Base-by-base conservation (phyloP, 2,329 filamentous ascomycete genomes). In the Hymenoscyphus infarciens region DNA sequence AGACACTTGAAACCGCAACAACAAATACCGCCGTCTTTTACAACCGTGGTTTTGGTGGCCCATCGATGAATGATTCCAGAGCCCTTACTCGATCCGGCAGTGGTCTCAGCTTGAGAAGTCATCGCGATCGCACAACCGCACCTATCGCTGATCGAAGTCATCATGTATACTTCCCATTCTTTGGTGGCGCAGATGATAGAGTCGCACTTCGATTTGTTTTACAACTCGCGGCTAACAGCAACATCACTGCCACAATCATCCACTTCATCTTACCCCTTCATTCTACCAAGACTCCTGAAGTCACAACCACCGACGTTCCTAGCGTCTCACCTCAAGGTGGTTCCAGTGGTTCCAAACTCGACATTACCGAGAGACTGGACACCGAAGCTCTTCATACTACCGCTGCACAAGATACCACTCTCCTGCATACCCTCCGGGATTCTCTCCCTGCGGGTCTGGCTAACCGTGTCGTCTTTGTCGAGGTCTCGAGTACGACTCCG, bases 101-200 rank as follows among this genome's bases (percentile, higher is more conserved):
- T 63, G 77, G 80, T 5, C 72, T 87, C 56, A 90, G 88, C 39
- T 75, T 90, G 56, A 80, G 82, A 64, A 86, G 84, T 67, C 77
- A 81, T 35, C 77, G 80, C n/a, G 85, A 89, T 60, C 77, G 84
- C 11, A 77, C 82, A 0, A 77, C 83, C 22, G 78, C 82, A 0
- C 85, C 88, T 0, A 81, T 87, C 5, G 79, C 81, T 5, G 85
- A 91, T 70, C 87, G 87, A 64, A 87, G 85, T 39, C 92, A 96
- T 73, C 92, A 94, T 73, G 83, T 98, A 67, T 93, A 96, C 74
- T 81, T 96, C 60, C 89, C 93, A 0, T 98, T 92, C 76, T 87
- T 97, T 63, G 93, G 94, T 19, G 91, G 91, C 8, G 78, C 81
- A 1, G 95, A 99, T 72, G 94, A 97, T 71, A 84, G 86, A 7